A percentile compares a stretch with the other conserved stretches of the same genome.
phyloP scores from a whole-genome alignment of 2,329 filamentous ascomycete species.

The Cordyceps tenuipes region DNA sequence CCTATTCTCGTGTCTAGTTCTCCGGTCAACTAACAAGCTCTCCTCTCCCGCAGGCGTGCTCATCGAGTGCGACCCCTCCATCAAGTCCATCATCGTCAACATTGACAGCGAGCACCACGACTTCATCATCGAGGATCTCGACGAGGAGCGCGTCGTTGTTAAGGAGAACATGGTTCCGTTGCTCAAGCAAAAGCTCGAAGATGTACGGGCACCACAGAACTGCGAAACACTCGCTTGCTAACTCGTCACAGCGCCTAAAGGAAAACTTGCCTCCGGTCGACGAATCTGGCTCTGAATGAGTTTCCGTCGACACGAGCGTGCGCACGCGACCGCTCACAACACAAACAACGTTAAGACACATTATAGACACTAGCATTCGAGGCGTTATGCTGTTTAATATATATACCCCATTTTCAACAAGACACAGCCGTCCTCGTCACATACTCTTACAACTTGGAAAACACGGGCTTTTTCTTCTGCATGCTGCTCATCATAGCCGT shows the following conservation, averaged over 20 bases:
- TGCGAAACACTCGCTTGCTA: not conserved
- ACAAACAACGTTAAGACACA: not conserved
- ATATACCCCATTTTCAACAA: not conserved
- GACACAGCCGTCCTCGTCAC: not conserved
- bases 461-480: slow-evolving; percentile 70
- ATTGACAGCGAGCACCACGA: slow-evolving; percentile 64
- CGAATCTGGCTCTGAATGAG: slow-evolving; percentile 43
- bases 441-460: slow-evolving; percentile 64
- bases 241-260: slow-evolving; percentile 34
- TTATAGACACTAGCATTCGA: not conserved
- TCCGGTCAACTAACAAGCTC: not conserved
- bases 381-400: slow-evolving; percentile 2
- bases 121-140: slow-evolving; percentile 72
- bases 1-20: slow-evolving; percentile 33
- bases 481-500: slow-evolving; percentile 67
- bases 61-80: slow-evolving; percentile 76
- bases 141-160: slow-evolving; percentile 67
- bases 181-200: slow-evolving; percentile 61
- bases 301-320: not conserved
- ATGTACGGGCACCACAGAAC: slow-evolving; percentile 36
- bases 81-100: slow-evolving; percentile 76
- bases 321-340: slow-evolving; percentile 12
- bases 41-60: slow-evolving; percentile 52
- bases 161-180: slow-evolving; percentile 63
- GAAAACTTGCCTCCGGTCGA: slow-evolving; percentile 44